Percentiles rank a stretch among this genome's conserved stretches.
Evolutionary conservation across 1,284 basidiomycete species (phyloP).

Genomic region (Cryptococcus floricola): DNA sequence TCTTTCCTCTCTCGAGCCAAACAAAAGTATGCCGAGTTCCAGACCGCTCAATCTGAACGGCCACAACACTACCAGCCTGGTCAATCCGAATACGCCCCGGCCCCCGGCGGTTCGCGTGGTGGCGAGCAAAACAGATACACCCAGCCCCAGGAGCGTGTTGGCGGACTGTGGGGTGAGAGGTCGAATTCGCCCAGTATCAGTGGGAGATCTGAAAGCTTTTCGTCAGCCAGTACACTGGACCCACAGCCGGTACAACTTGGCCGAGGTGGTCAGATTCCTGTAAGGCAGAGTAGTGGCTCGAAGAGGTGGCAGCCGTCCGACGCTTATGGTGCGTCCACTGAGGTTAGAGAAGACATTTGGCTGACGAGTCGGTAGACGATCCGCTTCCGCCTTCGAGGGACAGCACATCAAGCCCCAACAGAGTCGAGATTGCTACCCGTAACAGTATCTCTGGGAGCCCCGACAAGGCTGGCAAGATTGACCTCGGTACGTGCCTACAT

Average conservation of each 20-base stretch:
- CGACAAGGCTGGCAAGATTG: slow-evolving; percentile 42
- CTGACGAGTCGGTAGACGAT: slow-evolving; percentile 19
- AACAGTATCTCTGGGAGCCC: slow-evolving; percentile 16
- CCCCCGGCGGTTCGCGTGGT: slow-evolving; percentile 27
- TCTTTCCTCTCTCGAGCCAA: slow-evolving; percentile 39
- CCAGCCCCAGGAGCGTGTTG: neutral
- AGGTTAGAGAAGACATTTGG: neutral
- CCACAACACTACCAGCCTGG: neutral
- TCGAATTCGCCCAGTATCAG: slow-evolving; percentile 18
- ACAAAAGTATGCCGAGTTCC: slow-evolving; percentile 39
- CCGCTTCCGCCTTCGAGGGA: slow-evolving; percentile 20
- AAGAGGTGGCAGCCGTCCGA: slow-evolving; percentile 45
- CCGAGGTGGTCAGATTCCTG: too few relatives aligned
- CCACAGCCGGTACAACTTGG: slow-evolving; percentile 6
- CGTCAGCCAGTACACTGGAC: slow-evolving; percentile 27
- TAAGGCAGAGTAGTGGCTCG: neutral
- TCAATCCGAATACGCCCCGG: neutral
- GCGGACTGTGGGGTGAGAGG: slow-evolving; percentile 27
- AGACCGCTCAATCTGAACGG: slow-evolving; percentile 16
- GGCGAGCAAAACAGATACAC: slow-evolving; percentile 26
- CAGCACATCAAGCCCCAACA: slow-evolving; percentile 3
- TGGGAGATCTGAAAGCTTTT: slow-evolving; percentile 24
- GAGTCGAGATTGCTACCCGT: neutral
- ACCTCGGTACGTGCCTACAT: slow-evolving; percentile 35
- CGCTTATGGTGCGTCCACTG: slow-evolving; percentile 33